phyloP scores from a whole-genome alignment of 352 stramenopile genomes.

The Globisporangium takayamanum region DNA sequence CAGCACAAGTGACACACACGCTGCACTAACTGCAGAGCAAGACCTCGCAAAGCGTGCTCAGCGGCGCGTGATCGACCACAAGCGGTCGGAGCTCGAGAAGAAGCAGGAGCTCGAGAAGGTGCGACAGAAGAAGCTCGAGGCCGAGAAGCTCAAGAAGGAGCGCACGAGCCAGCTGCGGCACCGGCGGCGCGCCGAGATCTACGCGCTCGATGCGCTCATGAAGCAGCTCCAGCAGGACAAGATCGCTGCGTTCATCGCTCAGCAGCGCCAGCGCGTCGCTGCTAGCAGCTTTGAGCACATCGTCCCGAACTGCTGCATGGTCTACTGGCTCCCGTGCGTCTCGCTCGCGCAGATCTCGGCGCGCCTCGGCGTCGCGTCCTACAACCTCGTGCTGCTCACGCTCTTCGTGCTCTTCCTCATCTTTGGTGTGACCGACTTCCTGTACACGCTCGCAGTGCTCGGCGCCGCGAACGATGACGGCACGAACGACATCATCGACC shows the following conservation, averaged over 20 bases:
- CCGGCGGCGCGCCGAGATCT: conserved; percentile 60
- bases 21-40: conserved; percentile 8
- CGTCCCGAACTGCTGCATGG: conserved; percentile 28
- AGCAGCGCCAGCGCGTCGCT: conserved; percentile 23
- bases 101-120: conserved; percentile 41
- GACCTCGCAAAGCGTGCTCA: conserved; percentile 42
- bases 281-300: conserved; percentile 13
- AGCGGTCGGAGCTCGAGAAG: conserved; percentile 48
- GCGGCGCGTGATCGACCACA: conserved; percentile 46
- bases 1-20: background rate
- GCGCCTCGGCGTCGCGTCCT: conserved; percentile 13
- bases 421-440: background rate
- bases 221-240: conserved; percentile 62
- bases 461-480: background rate
- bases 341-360: conserved; percentile 20
- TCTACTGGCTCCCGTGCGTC: conserved; percentile 20
- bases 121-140: conserved; percentile 32
- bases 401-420: conserved; percentile 5
- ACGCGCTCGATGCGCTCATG: conserved; percentile 61
- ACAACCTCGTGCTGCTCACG: conserved; percentile 15
- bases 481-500: background rate
- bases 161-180: conserved; percentile 36
- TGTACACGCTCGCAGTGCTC: conserved; percentile 4
- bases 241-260: conserved; percentile 38
- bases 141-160: conserved; percentile 43